Base-by-base conservation (phyloP, 2,329 filamentous ascomycete genomes). In the Pseudofabraea citricarpa region DNA sequence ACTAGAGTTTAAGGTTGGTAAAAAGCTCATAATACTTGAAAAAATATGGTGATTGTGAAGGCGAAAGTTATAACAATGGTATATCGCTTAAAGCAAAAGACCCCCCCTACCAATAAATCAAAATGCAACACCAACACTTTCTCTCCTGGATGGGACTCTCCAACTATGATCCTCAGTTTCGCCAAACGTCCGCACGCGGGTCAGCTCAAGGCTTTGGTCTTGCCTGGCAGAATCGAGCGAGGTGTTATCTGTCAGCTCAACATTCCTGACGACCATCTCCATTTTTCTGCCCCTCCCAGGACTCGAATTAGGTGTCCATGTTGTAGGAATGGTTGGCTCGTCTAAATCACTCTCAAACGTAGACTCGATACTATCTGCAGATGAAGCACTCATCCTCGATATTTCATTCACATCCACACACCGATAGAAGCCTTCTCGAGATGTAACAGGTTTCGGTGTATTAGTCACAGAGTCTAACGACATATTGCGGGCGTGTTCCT, bases 371-470 rank as follows among this genome's bases (percentile, higher is more conserved):
- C 69, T 69, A n/a, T n/a, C n/a, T 36, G 66, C 56, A 20, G 71
- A 73, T 43, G 72, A 70, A 41, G 68, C 60, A 54, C 73, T 77
- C 22, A 60, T 60, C 20, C 64, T 58, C 16, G 51, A 54, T 19
- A 51, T 57, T 29, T 56, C 56, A 38, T 36, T 41, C 4, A 13
- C 38, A 23, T 67, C 64, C 13, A 79, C 64, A 42, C 73, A 75
- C 57, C 80, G 74, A 55, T 83, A 83, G 59, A 78, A 82, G 4
- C 76, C 78, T 22, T 80, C 74, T 8, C 59, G 62, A 19, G 62
- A 66, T 32, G 65, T 75, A 33, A 80, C 60, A 8, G 77, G 74
- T 31, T 63, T 70, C 2, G 77, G 77, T 4, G 61, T 62, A 51
- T 80, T 82, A 36, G 77, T 81, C 20, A 79, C 61, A 3, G 71